Evolutionary conservation across 257 asterid genomes (phyloP).

Genomic region (Handroanthus guayacan): DNA sequence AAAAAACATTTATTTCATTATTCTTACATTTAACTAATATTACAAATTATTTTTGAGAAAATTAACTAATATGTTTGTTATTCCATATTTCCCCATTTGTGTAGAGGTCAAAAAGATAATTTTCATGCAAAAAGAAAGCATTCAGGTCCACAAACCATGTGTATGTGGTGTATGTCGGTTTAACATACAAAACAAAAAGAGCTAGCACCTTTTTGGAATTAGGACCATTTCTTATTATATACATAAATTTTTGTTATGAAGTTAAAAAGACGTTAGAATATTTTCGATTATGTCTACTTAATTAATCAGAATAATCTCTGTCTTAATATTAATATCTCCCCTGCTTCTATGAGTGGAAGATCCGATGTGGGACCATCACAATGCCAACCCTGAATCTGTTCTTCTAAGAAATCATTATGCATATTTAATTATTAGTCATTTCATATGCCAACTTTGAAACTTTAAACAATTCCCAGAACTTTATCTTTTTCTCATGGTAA

Average conservation of each 20-base stretch:
- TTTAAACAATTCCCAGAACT: too few relatives aligned
- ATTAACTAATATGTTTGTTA: neutral
- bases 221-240: neutral
- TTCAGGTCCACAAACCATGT: conserved; percentile 32
- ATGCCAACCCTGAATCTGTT: neutral
- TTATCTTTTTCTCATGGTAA: too few relatives aligned
- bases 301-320: neutral
- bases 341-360: conserved; percentile 26
- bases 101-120: neutral
- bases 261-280: conserved; percentile 11
- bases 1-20: too few relatives aligned
- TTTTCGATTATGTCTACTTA: neutral
- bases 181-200: conserved; percentile 9
- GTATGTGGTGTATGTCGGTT: conserved; percentile 4
- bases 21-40: too few relatives aligned
- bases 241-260: neutral
- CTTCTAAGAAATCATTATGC: neutral
- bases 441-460: neutral
- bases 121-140: conserved; percentile 30
- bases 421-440: neutral
- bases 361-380: neutral
- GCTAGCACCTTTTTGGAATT: neutral
- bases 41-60: too few relatives aligned
- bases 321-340: conserved; percentile 4
- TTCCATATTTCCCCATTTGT: neutral